Conservation (phyloP, 768 basidiomycete genomes). For the Auricularia sp. region DNA sequence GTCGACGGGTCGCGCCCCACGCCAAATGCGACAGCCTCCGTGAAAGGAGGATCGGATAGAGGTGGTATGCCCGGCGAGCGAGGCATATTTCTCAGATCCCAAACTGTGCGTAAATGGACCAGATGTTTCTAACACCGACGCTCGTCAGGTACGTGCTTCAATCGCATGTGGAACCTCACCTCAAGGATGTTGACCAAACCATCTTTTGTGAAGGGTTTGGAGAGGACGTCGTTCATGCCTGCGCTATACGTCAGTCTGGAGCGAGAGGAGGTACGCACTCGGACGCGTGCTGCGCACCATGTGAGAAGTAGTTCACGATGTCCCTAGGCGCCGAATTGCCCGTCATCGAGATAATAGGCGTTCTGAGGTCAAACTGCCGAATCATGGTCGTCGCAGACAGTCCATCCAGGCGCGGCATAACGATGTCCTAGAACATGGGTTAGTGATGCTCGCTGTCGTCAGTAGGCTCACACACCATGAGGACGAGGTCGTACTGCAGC, state of each 20-base stretch:
- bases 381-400: constrained; percentile 88
- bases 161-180: constrained; percentile 27
- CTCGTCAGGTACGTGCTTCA: not conserved
- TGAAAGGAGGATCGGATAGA: not conserved
- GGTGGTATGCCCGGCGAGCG: not conserved
- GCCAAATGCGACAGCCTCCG: not conserved
- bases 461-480: constrained; percentile 58
- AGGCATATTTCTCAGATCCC: constrained; percentile 1
- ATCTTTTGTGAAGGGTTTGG: constrained; percentile 93
- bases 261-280: not conserved
- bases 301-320: constrained; percentile 82
- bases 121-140: constrained; percentile 1
- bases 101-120: constrained; percentile 9
- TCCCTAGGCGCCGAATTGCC: constrained; percentile 84
- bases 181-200: constrained; percentile 88
- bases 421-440: constrained; percentile 59
- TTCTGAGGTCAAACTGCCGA: constrained; percentile 87
- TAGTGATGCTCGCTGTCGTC: not conserved
- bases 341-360: constrained; percentile 98
- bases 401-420: constrained; percentile 69
- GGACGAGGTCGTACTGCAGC: constrained; percentile 66
- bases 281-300: constrained; percentile 29
- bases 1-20: not conserved
- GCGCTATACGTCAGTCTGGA: not conserved
- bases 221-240: constrained; percentile 97